These are phyloP conservation scores for Speleostelium caveatum DNA, from an alignment of 78 protist species.

Conservation along the genomic window DNA sequence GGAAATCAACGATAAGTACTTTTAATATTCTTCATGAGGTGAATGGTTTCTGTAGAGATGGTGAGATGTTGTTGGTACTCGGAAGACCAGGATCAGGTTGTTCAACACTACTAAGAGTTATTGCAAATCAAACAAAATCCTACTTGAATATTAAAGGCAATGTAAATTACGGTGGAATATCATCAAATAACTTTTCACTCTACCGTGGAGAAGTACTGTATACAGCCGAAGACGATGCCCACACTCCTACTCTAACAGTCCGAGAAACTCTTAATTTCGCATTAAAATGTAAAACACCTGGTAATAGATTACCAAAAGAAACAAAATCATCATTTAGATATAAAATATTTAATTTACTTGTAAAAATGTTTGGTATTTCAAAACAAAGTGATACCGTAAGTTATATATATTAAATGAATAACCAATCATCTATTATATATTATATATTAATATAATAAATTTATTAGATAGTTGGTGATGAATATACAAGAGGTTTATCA, in stretches of 20 bases:
- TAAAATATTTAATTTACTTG: constrained; percentile 23
- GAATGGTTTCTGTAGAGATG: constrained; percentile 11
- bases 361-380: constrained; percentile 59
- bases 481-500: constrained; percentile 27
- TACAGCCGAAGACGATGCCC: constrained; percentile 73
- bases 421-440: too few species aligned
- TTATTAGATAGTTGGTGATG: constrained; percentile 64
- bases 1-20: constrained; percentile 7
- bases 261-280: constrained; percentile 76
- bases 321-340: constrained; percentile 43
- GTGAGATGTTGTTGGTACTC: constrained; percentile 68
- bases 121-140: constrained; percentile 47
- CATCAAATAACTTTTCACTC: constrained; percentile 20
- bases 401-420: too few species aligned
- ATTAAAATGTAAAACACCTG: constrained; percentile 65
- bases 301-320: constrained; percentile 30
- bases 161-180: constrained; percentile 77
- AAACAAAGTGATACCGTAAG: constrained; percentile 58
- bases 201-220: constrained; percentile 78
- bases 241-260: constrained; percentile 68
- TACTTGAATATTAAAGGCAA: constrained; percentile 41
- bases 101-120: constrained; percentile 47
- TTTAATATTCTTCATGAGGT: constrained; percentile 9
- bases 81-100: constrained; percentile 82
- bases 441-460: too few species aligned